Evolutionary conservation across 2,329 filamentous ascomycete species (phyloP), one percentile per base, ranked within the genome.

Genomic region (Aspergillus calidoustus): DNA sequence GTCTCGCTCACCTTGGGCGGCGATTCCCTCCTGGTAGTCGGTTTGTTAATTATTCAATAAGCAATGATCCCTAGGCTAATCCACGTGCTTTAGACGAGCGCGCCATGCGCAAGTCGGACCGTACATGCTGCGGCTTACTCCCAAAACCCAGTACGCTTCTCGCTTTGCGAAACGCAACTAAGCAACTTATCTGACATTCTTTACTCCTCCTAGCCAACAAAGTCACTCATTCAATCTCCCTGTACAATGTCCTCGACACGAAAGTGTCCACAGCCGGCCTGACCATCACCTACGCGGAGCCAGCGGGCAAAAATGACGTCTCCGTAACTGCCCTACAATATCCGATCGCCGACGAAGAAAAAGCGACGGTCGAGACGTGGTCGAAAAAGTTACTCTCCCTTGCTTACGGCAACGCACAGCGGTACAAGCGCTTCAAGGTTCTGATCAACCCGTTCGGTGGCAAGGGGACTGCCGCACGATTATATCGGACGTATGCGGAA

Each of bases 391-490:
- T 97, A 38, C 74, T 96, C 22, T 80, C 87, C 41, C 83, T 84
- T 51, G 87, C 93, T 25, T 97, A 97, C 71, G 89, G 81, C 59
- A 80, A 81, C 7, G 85, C 90, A 1, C 87, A 90, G 70, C 84
- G 84, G 57, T 84, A 83, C 61, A 95, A 93, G 76, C 87, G 92
- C 51, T 88, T 95, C 65, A 96, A 95, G 75, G 88, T 98, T 13
- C 81, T 98, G 48, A 84, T 99, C 64, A 99, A 99, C 76, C 95
- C 95, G 0, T 90, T 93, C 70, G 92, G 93, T 15, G 95, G 95
- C 0, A 91, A 92, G 47, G 94, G 94, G 17, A 80, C 81, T 46
- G 94, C 93, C 1, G 80, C 86, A 64, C 90, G 87, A 72, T 84
- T 88, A 66, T 98, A 93, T 84, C 80, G 88, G 60, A 85, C 84